Percentiles rank a stretch among this genome's conserved stretches.
Evolutionary conservation across 345 rosid species (phyloP).

Genomic region (Salix exigua): DNA sequence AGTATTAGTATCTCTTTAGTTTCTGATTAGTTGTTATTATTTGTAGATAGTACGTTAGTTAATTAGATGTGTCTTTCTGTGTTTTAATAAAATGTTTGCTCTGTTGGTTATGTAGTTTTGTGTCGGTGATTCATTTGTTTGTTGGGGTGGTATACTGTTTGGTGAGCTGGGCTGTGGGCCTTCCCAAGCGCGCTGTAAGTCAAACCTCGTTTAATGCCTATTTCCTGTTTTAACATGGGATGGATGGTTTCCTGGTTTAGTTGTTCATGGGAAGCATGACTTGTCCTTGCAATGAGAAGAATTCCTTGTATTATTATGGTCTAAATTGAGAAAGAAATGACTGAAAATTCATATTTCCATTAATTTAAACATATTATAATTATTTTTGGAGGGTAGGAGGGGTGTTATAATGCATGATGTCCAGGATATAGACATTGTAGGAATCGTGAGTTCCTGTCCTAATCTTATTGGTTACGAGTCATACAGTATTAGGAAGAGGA

Average conservation of each 20-base stretch:
- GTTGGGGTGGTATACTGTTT: conserved; percentile 94
- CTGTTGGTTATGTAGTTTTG: conserved; percentile 51
- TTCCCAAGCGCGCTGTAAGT: conserved; percentile 96
- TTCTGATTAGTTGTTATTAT: neutral
- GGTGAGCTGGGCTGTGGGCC: conserved; percentile 86
- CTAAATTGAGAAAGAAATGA: no score
- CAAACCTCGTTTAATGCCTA: neutral
- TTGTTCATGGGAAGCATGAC: neutral
- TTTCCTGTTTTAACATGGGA: neutral
- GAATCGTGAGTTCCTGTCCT: neutral
- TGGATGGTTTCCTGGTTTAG: neutral
- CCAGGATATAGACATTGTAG: neutral
- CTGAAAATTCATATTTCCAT: neutral
- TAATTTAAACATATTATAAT: neutral
- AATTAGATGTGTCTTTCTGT: neutral
- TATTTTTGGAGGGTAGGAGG: neutral
- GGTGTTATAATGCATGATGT: no score
- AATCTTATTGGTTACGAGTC: neutral
- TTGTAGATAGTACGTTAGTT: no score
- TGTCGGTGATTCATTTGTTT: conserved; percentile 83
- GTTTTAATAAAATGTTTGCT: neutral
- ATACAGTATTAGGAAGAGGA: neutral
- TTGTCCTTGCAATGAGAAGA: neutral
- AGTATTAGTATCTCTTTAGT: conserved; percentile 23
- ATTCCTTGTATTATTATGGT: neutral